Evolutionary conservation across 2,329 filamentous ascomycete genomes (phyloP).

Genomic region (Ceratocystis smalleyi): DNA sequence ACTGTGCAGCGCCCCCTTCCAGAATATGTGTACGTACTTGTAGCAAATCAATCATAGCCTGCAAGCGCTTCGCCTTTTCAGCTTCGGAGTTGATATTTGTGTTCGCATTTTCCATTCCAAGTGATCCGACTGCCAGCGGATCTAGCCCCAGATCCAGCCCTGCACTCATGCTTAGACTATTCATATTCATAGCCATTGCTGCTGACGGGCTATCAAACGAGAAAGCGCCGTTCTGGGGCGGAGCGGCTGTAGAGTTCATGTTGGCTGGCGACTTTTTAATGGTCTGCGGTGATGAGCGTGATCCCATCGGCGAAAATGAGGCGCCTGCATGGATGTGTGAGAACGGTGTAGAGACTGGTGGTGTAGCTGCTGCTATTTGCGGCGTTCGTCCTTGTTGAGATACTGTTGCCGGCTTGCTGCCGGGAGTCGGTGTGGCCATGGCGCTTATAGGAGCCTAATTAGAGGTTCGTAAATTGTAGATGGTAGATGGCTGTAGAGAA

Average conservation of each 20-base stretch:
- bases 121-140: constrained; percentile 33
- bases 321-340: constrained; percentile 38
- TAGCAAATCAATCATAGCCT: constrained; percentile 35
- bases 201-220: constrained; percentile 49
- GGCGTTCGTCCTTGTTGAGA: constrained; percentile 32
- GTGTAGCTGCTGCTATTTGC: constrained; percentile 41
- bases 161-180: constrained; percentile 41
- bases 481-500: background rate
- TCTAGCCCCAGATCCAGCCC: constrained; percentile 28
- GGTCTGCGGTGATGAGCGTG: constrained; percentile 46
- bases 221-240: constrained; percentile 25
- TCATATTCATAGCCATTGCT: constrained; percentile 42
- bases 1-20: background rate
- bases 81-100: constrained; percentile 29
- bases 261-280: constrained; percentile 48
- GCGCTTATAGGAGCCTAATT: background rate
- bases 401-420: constrained; percentile 28
- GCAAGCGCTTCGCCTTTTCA: constrained; percentile 39
- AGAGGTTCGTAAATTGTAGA: background rate
- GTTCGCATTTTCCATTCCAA: constrained; percentile 24
- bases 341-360: constrained; percentile 50
- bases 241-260: constrained; percentile 29
- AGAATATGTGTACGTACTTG: constrained; percentile 27
- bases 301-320: constrained; percentile 44
- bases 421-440: constrained; percentile 37